Conservation (phyloP, 805 yeast genomes). For the Kodamaea leandrae region DNA sequence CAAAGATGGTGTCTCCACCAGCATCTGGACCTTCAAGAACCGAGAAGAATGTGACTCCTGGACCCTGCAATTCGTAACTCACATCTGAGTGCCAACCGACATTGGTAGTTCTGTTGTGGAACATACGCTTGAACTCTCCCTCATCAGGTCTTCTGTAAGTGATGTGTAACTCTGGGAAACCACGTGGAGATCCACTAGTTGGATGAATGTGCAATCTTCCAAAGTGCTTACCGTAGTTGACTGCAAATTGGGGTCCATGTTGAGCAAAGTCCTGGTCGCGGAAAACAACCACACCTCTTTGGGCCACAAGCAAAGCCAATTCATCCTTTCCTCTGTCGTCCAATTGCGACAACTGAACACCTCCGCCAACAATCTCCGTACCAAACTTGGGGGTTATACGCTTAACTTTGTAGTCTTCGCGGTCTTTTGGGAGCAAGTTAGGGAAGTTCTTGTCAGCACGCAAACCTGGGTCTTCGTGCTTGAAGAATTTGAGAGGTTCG, state of each 20-base stretch:
- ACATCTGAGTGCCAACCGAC: constrained; percentile 40
- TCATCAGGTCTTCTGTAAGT: constrained; percentile 32
- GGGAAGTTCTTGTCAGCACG: constrained; percentile 59
- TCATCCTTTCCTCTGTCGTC: constrained; percentile 60
- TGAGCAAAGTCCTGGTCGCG: constrained; percentile 62
- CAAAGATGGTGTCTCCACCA: constrained; percentile 40
- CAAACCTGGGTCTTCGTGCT: constrained; percentile 60
- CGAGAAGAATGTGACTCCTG: constrained; percentile 33
- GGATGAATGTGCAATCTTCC: constrained; percentile 76
- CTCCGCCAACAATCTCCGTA: constrained; percentile 50
- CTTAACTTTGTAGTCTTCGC: constrained; percentile 28
- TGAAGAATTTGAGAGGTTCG: constrained; percentile 53
- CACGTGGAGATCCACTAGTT: constrained; percentile 65
- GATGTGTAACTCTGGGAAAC: constrained; percentile 34
- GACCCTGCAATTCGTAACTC: constrained; percentile 36
- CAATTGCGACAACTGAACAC: constrained; percentile 54
- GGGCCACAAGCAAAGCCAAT: constrained; percentile 64
- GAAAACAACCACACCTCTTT: constrained; percentile 66
- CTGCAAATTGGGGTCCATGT: constrained; percentile 47
- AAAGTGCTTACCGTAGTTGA: constrained; percentile 58
- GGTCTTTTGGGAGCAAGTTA: constrained; percentile 46
- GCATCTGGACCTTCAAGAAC: constrained; percentile 37
- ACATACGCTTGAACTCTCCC: constrained; percentile 27
- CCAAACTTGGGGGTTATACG: constrained; percentile 69
- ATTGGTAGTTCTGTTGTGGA: constrained; percentile 27